Base-by-base conservation (phyloP, 1,284 basidiomycete species). In the Ganoderma boninense region DNA sequence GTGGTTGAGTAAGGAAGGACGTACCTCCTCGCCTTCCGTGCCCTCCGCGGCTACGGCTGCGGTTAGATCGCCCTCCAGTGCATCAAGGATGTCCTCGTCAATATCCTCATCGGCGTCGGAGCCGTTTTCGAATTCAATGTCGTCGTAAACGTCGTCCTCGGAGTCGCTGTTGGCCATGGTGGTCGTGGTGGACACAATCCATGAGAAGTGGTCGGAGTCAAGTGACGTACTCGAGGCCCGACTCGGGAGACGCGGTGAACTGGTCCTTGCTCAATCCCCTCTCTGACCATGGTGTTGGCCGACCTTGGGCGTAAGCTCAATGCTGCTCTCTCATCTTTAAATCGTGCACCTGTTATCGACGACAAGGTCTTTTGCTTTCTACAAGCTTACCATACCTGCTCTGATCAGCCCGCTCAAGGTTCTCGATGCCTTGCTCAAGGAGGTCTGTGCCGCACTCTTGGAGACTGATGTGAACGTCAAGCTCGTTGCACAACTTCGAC, bases 401-500 rank as follows among this genome's bases (percentile, higher is more conserved):
- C 62, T 68, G 29, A 72, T 46, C 60, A 46, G 67, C 62, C 62
- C 65, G 46, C 72, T 68, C 80, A 76, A 95, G 96, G 95, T 97
- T 62, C 91, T 99, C 77, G 97, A 99, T 85, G 91, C 91, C 7
- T 91, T 96, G 16, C 90, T 99, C 74, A 99, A 99, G 83, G 95
- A 97, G 82, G 95, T 99, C 74, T 97, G 95, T 73, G 88, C 95
- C 35, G 98, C 97, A 2, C 86, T 99, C 62, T 89, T 99, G 65
- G 97, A 98, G 83, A 94, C 97, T 38, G 98, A 99, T 83, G 97
- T 99, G 71, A 99, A 99, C 79, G 97, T 99, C 77, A 97, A 97
- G 80, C 90, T 99, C 29, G 98, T 99, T 35, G 89, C 95, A 11
- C 90, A 91, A 67, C 83, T 99, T 68, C 89, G 97, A 73, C 91